Evolutionary conservation across 1,284 basidiomycete genomes (phyloP), one percentile per base, ranked within the genome.

Genomic region (Inonotus obliquus): DNA sequence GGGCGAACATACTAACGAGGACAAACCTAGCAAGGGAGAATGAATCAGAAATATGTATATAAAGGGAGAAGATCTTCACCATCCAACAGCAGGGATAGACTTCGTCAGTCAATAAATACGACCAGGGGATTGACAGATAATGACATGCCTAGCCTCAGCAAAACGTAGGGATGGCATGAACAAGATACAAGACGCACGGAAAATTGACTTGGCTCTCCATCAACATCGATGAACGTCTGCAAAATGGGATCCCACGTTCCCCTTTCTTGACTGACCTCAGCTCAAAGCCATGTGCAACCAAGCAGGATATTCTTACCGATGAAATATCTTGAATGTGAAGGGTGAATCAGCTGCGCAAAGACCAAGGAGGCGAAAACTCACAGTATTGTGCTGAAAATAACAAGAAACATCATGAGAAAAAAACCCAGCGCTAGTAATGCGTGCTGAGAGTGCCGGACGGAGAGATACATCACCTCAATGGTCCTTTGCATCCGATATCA

Each of bases 381-480:
- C 88, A 96, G 72, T 14, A 95, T 77, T 0, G 92, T 95, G 62
- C 91, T 92, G 72, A 93, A 95, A 14, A 95, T 84, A 2, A 92
- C 85, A 39, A 95, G 77, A 0, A 92, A 84, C 83, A 93, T 92
- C 57, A 87, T 73, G n/a, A 95, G 89, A 73, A 96, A 95, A 74
- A 95, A 96, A 1, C 84, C 83, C 41, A 96, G 84, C 0, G 93
- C 92, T 7, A 93, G 80, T 0, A 96, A 79, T 0, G 92, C 92
- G 67, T 96, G 91, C 69, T 92, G 88, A 0, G 91, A 94, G 63
- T 91, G 79, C 58, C 87, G 81, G 45, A 94, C 87, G n/a, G 91
- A 87, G 38, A 95, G 81, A 71, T 89, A 93, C 92, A 95, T 95
- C 67, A 95, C 92, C 77, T 95, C 92, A 62, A 95, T 95, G 0